Conservation (phyloP, 768 basidiomycete genomes). For the Steccherinum ochraceum region DNA sequence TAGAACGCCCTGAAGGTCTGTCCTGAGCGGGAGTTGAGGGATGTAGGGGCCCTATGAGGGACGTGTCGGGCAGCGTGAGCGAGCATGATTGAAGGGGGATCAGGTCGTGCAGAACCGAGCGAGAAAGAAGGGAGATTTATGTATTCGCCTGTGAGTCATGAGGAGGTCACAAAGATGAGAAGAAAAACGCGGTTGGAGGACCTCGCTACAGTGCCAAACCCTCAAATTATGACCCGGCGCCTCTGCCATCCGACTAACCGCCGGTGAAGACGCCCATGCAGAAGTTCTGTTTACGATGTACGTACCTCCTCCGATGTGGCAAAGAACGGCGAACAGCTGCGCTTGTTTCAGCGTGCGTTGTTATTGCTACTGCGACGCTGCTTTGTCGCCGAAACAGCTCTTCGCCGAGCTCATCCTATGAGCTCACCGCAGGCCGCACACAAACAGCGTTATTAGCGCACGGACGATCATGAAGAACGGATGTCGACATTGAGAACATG, state of each 20-base stretch:
- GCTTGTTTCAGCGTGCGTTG: neutral
- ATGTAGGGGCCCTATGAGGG: conserved; percentile 3
- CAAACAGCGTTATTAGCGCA: neutral
- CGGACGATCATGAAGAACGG: no score
- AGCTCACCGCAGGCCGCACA: no score
- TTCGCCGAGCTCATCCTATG: no score
- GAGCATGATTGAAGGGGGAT: conserved; percentile 11
- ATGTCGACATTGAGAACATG: no score
- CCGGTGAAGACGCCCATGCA: no score
- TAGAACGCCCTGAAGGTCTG: conserved; percentile 27
- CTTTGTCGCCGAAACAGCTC: neutral
- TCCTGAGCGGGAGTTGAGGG: conserved; percentile 15
- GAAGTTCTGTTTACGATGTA: no score
- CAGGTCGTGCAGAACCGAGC: neutral
- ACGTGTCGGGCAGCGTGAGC: conserved; percentile 6
- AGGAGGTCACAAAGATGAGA: conserved; percentile 4
- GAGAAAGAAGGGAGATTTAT: neutral
- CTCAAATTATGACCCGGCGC: no score
- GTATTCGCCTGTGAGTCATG: conserved; percentile 13
- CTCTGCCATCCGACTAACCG: no score
- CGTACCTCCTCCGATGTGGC: no score
- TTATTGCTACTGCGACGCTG: neutral
- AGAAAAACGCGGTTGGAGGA: conserved; percentile 3
- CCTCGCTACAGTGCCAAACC: no score
- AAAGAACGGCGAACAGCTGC: no score